phyloP scores from a whole-genome alignment of 495 filamentous ascomycete species.

The Schizothecium vesticola region DNA sequence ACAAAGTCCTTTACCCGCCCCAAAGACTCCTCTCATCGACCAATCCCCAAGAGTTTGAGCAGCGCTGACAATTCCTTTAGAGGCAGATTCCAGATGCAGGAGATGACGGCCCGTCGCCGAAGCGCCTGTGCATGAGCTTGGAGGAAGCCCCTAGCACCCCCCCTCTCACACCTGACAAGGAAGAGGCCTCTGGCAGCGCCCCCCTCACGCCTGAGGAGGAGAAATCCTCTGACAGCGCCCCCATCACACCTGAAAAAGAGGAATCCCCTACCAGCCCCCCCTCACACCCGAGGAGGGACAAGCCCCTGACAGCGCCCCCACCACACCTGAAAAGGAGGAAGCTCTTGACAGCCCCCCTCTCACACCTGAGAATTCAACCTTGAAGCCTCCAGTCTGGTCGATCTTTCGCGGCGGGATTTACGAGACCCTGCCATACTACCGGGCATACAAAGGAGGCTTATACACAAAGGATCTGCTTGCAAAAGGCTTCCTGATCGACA shows the following conservation, averaged over 20 bases:
- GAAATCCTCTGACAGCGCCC: too few species aligned
- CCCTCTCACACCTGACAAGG: too few species aligned
- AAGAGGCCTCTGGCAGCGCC: too few species aligned
- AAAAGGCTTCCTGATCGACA: conserved; percentile 59
- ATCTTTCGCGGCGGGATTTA: conserved; percentile 57
- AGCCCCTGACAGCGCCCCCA: background rate
- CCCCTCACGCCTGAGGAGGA: too few species aligned
- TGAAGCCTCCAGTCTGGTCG: conserved; percentile 39
- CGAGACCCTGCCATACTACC: conserved; percentile 64
- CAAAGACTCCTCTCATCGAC: background rate
- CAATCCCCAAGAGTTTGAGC: background rate
- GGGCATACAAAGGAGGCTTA: conserved; percentile 54
- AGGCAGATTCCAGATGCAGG: background rate
- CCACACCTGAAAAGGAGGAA: background rate
- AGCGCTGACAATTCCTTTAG: background rate
- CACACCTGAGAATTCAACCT: background rate
- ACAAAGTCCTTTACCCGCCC: background rate
- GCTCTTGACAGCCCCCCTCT: too few species aligned
- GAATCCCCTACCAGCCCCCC: too few species aligned
- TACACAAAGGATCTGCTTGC: conserved; percentile 46
- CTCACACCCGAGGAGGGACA: background rate
- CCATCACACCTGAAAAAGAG: too few species aligned
- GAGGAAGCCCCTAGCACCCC: too few species aligned
- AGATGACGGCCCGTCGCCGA: background rate
- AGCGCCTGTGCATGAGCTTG: background rate